Base-by-base conservation (phyloP, 345 rosid genomes). In the Aquilaria malaccensis region DNA sequence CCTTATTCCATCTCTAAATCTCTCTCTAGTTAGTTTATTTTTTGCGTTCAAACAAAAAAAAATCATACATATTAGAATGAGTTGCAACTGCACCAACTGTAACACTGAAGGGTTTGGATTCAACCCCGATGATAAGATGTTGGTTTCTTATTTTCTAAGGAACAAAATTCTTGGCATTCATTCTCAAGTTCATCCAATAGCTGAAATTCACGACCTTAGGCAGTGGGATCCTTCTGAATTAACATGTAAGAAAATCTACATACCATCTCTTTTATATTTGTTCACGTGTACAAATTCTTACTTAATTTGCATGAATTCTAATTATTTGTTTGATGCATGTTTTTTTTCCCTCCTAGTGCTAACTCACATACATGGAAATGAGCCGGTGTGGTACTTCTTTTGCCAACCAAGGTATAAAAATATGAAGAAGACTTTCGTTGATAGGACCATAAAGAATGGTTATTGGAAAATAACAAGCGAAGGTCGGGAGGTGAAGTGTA, bases 381-480 rank as follows among this genome's bases (percentile, higher is more conserved):
- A 79, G 52, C 55, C 2, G 6, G 64, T 49, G 15, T 73, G 85
- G 82, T 59, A 65, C 41, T 83, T 83, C 77, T 81, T 76, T 64
- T 68, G 74, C 32, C 64, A 50, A 1, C 71, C 61, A 2, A 72
- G 65, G 41, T 60, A 57, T 53, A 72, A 70, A 68, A 71, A 77
- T 45, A 32, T 33, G 0, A 56, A 58, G 45, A 76, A 79, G 41
- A 64, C 61, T 3, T 33, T 65, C 37, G 30, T 52, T 50, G 61
- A 55, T 9, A 67, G 86, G 15, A 60, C 32, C 6, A 81, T 82
- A 0, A 56, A 11, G 2, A 59, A 65, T 9, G 88, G 92, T 2
- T 83, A 9, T 59, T 86, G 88, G 88, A 86, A 86, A 65, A 70
- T 62, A 32, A 83, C 88, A 0, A 77, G 88, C 3, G 22, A 46